These are phyloP conservation scores for Teunomyces atbi DNA, from an alignment of 805 yeast species.

Conservation along the genomic window DNA sequence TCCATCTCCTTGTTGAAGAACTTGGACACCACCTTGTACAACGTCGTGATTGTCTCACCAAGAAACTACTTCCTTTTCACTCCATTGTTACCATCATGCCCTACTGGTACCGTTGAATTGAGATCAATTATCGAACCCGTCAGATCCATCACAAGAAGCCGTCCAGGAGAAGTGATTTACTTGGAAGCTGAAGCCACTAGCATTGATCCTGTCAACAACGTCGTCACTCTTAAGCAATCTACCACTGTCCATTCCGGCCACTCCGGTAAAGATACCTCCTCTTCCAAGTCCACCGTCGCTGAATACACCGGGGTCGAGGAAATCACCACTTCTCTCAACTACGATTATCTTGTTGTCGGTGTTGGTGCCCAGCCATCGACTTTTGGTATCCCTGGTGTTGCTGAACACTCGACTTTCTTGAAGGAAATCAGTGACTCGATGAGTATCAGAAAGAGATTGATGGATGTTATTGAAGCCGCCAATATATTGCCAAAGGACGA, in stretches of 20 bases:
- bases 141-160: constrained; percentile 77
- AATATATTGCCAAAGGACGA: constrained; percentile 70
- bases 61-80: constrained; percentile 94
- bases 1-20: constrained; percentile 79
- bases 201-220: constrained; percentile 70
- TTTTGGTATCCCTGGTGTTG: constrained; percentile 92
- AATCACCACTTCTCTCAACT: constrained; percentile 48
- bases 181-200: constrained; percentile 88
- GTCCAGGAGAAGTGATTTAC: constrained; percentile 74
- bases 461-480: constrained; percentile 89
- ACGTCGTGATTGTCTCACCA: constrained; percentile 88
- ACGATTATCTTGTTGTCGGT: constrained; percentile 86
- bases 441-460: constrained; percentile 74
- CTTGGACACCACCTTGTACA: constrained; percentile 81
- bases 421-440: constrained; percentile 90
- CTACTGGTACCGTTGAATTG: constrained; percentile 87
- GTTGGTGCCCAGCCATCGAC: constrained; percentile 96
- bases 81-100: constrained; percentile 92
- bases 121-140: constrained; percentile 95
- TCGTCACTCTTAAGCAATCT: constrained; percentile 60
- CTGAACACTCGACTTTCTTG: constrained; percentile 81
- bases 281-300: constrained; percentile 38
- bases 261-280: constrained; percentile 48
- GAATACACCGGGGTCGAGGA: constrained; percentile 43
- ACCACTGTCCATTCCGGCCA: constrained; percentile 56